These are phyloP conservation scores for Coemansia sp. DNA, from an alignment of 192 early-diverging fungal genomes.

Conservation along the genomic window DNA sequence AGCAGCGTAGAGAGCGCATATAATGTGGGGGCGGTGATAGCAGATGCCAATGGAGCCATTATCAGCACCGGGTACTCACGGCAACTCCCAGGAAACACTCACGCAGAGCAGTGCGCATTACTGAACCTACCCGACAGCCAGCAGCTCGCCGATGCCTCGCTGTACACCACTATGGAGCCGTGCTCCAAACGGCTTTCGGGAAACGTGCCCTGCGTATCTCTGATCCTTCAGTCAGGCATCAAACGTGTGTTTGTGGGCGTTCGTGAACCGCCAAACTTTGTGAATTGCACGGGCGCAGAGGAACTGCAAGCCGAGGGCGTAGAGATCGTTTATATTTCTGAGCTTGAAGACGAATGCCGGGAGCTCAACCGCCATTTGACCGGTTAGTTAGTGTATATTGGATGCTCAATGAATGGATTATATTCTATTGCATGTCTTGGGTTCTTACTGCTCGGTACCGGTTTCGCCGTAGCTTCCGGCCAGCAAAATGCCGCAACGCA, in stretches of 20 bases:
- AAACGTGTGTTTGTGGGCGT: conserved; percentile 77
- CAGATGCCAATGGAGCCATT: conserved; percentile 35
- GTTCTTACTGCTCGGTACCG: neutral
- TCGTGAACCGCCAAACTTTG: conserved; percentile 81
- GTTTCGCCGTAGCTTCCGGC: neutral
- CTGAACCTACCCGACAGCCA: neutral
- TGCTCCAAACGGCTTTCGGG: conserved; percentile 84
- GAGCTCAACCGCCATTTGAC: conserved; percentile 62
- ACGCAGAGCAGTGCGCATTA: conserved; percentile 92
- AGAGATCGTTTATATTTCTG: conserved; percentile 65
- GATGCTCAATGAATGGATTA: no score
- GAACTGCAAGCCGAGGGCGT: conserved; percentile 66
- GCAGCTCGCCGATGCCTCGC: neutral
- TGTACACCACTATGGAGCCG: conserved; percentile 98
- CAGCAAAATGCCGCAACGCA: neutral
- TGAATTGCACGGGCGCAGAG: conserved; percentile 73
- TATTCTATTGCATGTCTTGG: no score
- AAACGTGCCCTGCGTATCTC: conserved; percentile 71
- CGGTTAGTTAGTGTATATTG: neutral
- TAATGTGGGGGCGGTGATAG: conserved; percentile 88
- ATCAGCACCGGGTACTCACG: conserved; percentile 86
- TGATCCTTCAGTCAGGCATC: conserved; percentile 63
- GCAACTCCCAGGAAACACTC: conserved; percentile 94
- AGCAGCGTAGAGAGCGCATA: conserved; percentile 74
- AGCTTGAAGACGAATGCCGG: conserved; percentile 68